Evolutionary conservation across 2,329 filamentous ascomycete species (phyloP).

Genomic region (Aspergillus calidoustus): DNA sequence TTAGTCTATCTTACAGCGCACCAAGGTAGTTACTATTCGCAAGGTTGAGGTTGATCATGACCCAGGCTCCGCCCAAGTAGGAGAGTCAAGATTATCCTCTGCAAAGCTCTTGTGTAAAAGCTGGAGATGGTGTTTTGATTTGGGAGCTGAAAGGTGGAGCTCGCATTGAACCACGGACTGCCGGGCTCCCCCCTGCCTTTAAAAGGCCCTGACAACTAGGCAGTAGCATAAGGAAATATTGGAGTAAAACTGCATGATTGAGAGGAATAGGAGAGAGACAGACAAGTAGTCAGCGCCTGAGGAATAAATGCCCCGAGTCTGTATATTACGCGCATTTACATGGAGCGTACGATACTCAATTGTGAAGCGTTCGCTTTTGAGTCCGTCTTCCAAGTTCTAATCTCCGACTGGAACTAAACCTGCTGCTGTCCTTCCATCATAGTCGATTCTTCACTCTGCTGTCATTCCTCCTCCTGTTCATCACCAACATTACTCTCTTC

Average conservation of each 20-base stretch:
- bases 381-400: neutral
- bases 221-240: constrained; percentile 12
- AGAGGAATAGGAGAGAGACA: neutral
- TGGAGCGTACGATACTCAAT: neutral
- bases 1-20: neutral
- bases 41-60: neutral
- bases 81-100: neutral
- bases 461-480: neutral
- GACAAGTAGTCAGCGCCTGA: neutral
- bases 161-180: constrained; percentile 7
- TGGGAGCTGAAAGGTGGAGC: constrained; percentile 17
- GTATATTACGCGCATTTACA: constrained; percentile 7
- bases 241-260: neutral
- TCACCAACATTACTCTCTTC: constrained; percentile 2
- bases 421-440: constrained; percentile 9
- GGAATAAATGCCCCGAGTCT: neutral
- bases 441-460: constrained; percentile 7
- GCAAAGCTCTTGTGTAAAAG: neutral
- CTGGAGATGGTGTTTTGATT: neutral
- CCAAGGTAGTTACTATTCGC: neutral
- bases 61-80: too few relatives aligned
- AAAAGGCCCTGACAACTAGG: constrained; percentile 4
- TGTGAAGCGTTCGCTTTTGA: neutral
- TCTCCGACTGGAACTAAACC: neutral
- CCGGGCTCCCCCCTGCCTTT: constrained; percentile 11